Base-by-base conservation (phyloP, 805 yeast species). In the Clavispora fructus region DNA sequence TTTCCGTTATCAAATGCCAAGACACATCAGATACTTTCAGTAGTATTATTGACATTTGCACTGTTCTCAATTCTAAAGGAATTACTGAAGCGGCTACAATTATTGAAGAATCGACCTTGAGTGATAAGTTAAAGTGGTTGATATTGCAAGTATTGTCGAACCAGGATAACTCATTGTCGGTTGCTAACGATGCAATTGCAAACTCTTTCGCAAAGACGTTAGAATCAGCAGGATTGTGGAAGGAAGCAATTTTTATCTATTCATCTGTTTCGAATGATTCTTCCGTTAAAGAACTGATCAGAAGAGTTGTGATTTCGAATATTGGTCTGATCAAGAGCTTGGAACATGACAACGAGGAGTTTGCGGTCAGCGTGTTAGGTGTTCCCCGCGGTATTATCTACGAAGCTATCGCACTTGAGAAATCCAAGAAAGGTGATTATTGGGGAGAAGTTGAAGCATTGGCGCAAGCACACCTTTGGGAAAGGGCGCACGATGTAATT, bases 401-500 rank as follows among this genome's bases (percentile, higher is more conserved):
- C 54, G 81, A 80, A 50, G 79, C 90, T 0, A 68, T 80, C 31
- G 91, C 96, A 0, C 66, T 78, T 17, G 64, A 73, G 32, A 78
- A 79, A 48, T 74, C 75, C 41, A 67, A 71, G 37, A 48, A 57
- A 8, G 80, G 77, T 2, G 76, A 85, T 42, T 75, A 69, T 53
- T 71, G 82, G 65, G 68, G 75, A 13, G 89, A 88, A 54, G 80
- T 83, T 1, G 69, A 74, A 40, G 78, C 83, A 27, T 74, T 85
- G 40, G 64, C 88, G 1, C 73, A 70, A 11, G 96, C 96, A 0
- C 71, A 68, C 10, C 61, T 75, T 42, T 78, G 78, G 68, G 69
- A 64, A 0, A 81, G 78, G 35, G 96, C 96, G 0, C 94, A 87
- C 56, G 59, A 65, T 2, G 65, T 79, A 1, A 64, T 87, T 4